A percentile compares a stretch with the other conserved stretches of the same genome.
These are phyloP conservation scores for Oxalis stricta DNA, from an alignment of 441 rosid species.

Conservation along the genomic window DNA sequence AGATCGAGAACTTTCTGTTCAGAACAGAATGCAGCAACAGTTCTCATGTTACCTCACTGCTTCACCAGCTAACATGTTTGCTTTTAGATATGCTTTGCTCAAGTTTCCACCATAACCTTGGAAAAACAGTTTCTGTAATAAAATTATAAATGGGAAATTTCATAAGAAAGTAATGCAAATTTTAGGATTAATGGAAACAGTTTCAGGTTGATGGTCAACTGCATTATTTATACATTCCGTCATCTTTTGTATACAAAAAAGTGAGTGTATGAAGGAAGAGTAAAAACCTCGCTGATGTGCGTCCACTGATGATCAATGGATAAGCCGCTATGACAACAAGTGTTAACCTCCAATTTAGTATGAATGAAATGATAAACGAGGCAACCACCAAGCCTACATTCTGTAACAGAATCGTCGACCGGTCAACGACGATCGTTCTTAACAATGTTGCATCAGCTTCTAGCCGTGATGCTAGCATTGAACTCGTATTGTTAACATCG, in stretches of 20 bases:
- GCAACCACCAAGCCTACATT: constrained; percentile 61
- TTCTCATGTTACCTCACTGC: constrained; percentile 84
- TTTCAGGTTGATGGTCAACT: no score
- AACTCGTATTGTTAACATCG: constrained; percentile 58
- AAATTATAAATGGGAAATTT: no score
- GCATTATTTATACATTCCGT: no score
- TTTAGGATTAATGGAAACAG: no score
- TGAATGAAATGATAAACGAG: constrained; percentile 63
- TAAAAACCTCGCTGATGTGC: constrained; percentile 84
- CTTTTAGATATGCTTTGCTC: constrained; percentile 83
- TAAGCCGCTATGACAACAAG: constrained; percentile 71
- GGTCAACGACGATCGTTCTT: constrained; percentile 60
- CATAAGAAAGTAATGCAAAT: no score
- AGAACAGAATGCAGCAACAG: constrained; percentile 82
- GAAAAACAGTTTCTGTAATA: constrained; percentile 76
- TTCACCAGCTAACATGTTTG: constrained; percentile 93
- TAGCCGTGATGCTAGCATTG: constrained; percentile 68
- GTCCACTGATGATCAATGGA: constrained; percentile 75
- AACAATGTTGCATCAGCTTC: constrained; percentile 74
- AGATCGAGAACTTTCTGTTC: constrained; percentile 76
- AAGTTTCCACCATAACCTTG: constrained; percentile 92
- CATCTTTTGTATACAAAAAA: no score
- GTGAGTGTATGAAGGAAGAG: background rate
- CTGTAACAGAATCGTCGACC: constrained; percentile 63
- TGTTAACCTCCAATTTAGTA: constrained; percentile 84